phyloP scores from a whole-genome alignment of 306 rosid genomes.

The Quercus ilex region DNA sequence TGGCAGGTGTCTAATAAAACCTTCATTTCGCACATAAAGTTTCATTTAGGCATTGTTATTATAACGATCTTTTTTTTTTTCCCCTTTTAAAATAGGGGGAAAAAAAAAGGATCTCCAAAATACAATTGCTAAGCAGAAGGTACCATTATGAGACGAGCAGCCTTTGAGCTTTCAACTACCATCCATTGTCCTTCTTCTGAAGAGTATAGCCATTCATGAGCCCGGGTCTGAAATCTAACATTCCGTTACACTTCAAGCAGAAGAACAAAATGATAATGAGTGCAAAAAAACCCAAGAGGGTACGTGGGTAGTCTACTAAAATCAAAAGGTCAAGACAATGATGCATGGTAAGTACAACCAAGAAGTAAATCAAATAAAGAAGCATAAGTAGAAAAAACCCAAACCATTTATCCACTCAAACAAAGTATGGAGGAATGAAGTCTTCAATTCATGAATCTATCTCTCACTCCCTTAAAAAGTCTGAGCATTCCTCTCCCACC shows the following conservation, averaged over 20 bases:
- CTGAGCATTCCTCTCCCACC: too few species aligned
- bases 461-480: too few species aligned
- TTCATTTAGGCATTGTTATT: conserved; percentile 30
- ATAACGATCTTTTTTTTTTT: neutral
- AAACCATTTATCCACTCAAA: too few species aligned
- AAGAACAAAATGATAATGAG: neutral
- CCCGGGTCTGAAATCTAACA: conserved; percentile 64
- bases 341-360: too few species aligned
- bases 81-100: too few species aligned
- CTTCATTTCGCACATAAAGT: conserved; percentile 36
- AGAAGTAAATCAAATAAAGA: too few species aligned
- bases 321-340: too few species aligned
- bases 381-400: too few species aligned
- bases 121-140: neutral
- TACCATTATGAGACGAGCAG: conserved; percentile 95
- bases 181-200: conserved; percentile 98
- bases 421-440: too few species aligned
- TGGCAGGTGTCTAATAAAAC: conserved; percentile 75
- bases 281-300: too few species aligned
- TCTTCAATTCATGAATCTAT: too few species aligned
- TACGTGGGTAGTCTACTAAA: too few species aligned
- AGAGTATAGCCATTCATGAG: conserved; percentile 85
- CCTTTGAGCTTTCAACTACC: conserved; percentile 87
- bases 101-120: neutral
- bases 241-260: conserved; percentile 20